A percentile compares a stretch with the other conserved stretches of the same genome.
Conservation (phyloP, 2,329 filamentous ascomycete genomes). For the Hymenoscyphus infarciens region DNA sequence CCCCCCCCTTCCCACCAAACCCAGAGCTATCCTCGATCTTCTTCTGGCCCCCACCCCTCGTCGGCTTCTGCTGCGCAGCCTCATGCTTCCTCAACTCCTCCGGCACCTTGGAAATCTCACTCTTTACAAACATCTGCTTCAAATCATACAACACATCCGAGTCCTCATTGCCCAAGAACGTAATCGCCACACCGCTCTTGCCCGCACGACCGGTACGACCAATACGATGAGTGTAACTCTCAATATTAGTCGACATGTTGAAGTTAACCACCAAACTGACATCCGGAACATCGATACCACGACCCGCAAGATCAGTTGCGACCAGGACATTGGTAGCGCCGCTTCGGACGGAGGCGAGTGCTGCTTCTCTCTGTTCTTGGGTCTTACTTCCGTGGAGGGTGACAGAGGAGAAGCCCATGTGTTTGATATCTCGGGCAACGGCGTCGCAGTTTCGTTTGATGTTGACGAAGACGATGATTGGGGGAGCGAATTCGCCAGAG, state of each 20-base stretch:
- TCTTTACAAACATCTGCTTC: conserved; percentile 93
- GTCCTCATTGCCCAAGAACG: conserved; percentile 90
- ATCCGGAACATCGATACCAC: conserved; percentile 96
- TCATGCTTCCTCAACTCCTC: conserved; percentile 89
- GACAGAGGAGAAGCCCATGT: conserved; percentile 85
- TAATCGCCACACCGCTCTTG: conserved; percentile 94
- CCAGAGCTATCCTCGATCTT: conserved; percentile 42
- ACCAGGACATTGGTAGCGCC: conserved; percentile 84
- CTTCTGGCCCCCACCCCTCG: conserved; percentile 43
- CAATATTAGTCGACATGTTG: conserved; percentile 94
- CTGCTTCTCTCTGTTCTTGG: conserved; percentile 94
- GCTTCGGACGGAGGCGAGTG: conserved; percentile 76
- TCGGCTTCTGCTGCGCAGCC: conserved; percentile 80
- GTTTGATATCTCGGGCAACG: conserved; percentile 88
- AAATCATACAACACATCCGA: conserved; percentile 88
- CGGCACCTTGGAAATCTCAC: conserved; percentile 79
- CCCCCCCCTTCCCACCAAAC: conserved; percentile 39
- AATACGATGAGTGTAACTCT: conserved; percentile 94
- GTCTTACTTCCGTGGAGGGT: conserved; percentile 95
- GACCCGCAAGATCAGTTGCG: conserved; percentile 89
- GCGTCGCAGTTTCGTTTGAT: conserved; percentile 99
- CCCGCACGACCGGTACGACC: conserved; percentile 96
- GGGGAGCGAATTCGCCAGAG: conserved; percentile 75
- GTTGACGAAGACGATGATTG: conserved; percentile 99
- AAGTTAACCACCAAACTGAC: conserved; percentile 96